phyloP scores from a whole-genome alignment of 805 yeast species.

The Tetrapisispora namnaoensis region DNA sequence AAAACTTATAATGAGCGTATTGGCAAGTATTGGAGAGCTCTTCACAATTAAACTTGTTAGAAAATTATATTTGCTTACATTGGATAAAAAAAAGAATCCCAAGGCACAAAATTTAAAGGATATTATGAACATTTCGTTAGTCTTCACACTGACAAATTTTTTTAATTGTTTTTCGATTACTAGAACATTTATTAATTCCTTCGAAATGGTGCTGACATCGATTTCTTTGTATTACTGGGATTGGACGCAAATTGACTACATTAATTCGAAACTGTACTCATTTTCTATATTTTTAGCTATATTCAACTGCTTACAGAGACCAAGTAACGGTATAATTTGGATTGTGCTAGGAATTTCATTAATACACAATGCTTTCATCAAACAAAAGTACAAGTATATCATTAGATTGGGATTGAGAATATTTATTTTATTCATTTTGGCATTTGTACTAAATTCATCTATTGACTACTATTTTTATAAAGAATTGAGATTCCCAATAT shows the following conservation, averaged over 20 bases:
- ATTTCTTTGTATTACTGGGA: slow-evolving; percentile 67
- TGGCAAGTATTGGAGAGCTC: slow-evolving; percentile 67
- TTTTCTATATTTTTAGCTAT: slow-evolving; percentile 45
- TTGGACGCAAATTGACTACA: slow-evolving; percentile 32
- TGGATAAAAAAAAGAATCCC: slow-evolving; percentile 9
- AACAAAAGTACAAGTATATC: slow-evolving; percentile 5
- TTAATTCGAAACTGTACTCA: slow-evolving; percentile 17
- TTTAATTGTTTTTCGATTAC: slow-evolving; percentile 78
- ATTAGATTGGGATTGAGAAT: slow-evolving; percentile 16
- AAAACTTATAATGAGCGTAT: slow-evolving; percentile 53
- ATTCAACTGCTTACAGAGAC: slow-evolving; percentile 62
- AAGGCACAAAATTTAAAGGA: slow-evolving; percentile 1
- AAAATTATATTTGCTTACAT: slow-evolving; percentile 16
- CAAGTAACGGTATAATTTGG: slow-evolving; percentile 82
- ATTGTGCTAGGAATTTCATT: slow-evolving; percentile 40
- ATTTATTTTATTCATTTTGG: slow-evolving; percentile 12
- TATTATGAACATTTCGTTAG: slow-evolving; percentile 13
- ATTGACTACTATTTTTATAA: slow-evolving; percentile 58
- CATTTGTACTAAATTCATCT: slow-evolving; percentile 31
- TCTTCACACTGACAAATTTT: slow-evolving; percentile 23
- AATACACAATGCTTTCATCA: slow-evolving; percentile 9
- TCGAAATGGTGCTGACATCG: slow-evolving; percentile 65
- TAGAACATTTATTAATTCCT: slow-evolving; percentile 75
- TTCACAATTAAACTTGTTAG: slow-evolving; percentile 42
- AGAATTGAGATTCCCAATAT: slow-evolving; percentile 46